phyloP scores from a whole-genome alignment of 2,329 filamentous ascomycete genomes.

The Fonsecaea monophora region DNA sequence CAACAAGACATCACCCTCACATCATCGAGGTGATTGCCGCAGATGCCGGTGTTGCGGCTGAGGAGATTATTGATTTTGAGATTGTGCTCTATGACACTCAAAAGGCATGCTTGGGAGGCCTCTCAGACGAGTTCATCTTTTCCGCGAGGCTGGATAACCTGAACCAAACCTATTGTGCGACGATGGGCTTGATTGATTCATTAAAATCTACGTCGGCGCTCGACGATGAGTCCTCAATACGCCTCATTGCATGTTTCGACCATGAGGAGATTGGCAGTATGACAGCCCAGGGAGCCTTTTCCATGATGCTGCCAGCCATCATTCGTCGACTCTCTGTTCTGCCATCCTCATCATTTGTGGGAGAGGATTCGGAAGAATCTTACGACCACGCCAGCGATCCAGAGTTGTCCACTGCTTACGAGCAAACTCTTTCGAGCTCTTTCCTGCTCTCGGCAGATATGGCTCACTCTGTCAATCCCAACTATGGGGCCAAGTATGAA shows the following conservation, averaged over 20 bases:
- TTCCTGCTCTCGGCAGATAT: conserved; percentile 97
- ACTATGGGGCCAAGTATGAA: conserved; percentile 93
- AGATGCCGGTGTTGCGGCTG: conserved; percentile 72
- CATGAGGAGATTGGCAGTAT: conserved; percentile 96
- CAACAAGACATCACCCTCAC: conserved; percentile 85
- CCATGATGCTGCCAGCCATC: conserved; percentile 86
- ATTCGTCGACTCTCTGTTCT: conserved; percentile 85
- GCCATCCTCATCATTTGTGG: conserved; percentile 62
- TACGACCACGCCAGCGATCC: conserved; percentile 67
- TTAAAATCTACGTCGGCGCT: conserved; percentile 69
- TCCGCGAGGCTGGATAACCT: conserved; percentile 95
- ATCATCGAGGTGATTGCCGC: conserved; percentile 84
- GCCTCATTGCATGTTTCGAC: conserved; percentile 93
- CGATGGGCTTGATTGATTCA: conserved; percentile 83
- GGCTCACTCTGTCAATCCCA: conserved; percentile 95
- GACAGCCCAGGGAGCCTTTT: conserved; percentile 91
- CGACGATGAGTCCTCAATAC: conserved; percentile 78
- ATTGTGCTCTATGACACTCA: conserved; percentile 97
- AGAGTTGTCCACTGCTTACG: conserved; percentile 79
- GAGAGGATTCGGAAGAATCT: conserved; percentile 65
- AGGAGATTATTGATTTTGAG: conserved; percentile 89
- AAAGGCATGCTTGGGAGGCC: conserved; percentile 82
- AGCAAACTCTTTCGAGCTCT: conserved; percentile 87
- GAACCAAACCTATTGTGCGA: conserved; percentile 93
- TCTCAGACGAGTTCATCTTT: conserved; percentile 94